phyloP scores from a whole-genome alignment of 805 yeast species.

The Hyphopichia homilentoma region DNA sequence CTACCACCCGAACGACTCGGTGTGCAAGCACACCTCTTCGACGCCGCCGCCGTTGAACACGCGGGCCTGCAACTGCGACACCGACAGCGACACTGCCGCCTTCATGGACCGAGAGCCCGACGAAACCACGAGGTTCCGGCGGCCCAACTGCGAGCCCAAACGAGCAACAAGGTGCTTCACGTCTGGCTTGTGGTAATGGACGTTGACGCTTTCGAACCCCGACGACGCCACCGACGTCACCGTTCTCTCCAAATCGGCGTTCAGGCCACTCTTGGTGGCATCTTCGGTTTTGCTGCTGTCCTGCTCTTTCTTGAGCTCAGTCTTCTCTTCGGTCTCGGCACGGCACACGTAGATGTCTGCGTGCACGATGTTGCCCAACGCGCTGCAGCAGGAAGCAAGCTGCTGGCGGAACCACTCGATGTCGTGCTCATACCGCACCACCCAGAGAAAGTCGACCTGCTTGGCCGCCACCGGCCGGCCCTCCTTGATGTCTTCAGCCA shows the following conservation, averaged over 20 bases:
- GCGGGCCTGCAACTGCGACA: conserved; percentile 36
- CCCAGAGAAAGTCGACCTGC: conserved; percentile 43
- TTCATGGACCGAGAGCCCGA: conserved; percentile 46
- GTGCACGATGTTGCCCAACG: conserved; percentile 23
- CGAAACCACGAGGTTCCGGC: conserved; percentile 38
- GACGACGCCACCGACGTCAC: neutral
- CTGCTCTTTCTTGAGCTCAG: neutral
- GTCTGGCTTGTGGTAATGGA: conserved; percentile 19
- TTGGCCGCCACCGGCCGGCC: conserved; percentile 11
- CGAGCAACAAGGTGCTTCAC: conserved; percentile 13
- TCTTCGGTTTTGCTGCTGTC: conserved; percentile 6
- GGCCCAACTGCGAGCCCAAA: conserved; percentile 11
- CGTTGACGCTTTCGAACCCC: conserved; percentile 8
- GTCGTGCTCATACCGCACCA: conserved; percentile 28
- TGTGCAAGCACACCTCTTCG: conserved; percentile 47
- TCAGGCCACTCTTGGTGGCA: conserved; percentile 1
- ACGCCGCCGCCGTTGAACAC: conserved; percentile 25
- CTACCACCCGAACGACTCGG: conserved; percentile 52
- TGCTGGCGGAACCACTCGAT: conserved; percentile 41
- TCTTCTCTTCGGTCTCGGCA: neutral
- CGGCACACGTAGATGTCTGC: conserved; percentile 22
- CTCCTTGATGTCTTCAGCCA: conserved; percentile 14
- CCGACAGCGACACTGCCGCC: conserved; percentile 32
- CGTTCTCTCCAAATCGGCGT: neutral
- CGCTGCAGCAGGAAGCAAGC: conserved; percentile 19